A percentile compares a stretch with the other conserved stretches of the same genome.
These are phyloP conservation scores for Tagetes patula DNA, from an alignment of 129 eudicot species.

Conservation along the genomic window DNA sequence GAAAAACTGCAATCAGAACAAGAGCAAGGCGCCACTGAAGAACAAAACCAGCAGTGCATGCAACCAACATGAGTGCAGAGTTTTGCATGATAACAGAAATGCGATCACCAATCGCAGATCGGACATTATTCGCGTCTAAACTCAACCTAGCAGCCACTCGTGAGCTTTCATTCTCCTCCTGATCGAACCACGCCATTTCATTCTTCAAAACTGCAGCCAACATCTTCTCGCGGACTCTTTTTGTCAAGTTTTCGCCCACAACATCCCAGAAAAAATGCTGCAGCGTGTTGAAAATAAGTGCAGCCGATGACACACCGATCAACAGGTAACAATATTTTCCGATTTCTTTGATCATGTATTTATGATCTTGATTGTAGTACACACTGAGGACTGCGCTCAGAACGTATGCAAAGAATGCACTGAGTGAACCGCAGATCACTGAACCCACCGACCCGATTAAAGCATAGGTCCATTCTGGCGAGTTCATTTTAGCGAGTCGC, in stretches of 20 bases:
- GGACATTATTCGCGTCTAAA: slow-evolving; percentile 83
- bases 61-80: slow-evolving; percentile 90
- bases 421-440: slow-evolving; percentile 78
- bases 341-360: slow-evolving; percentile 67
- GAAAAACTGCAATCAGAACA: slow-evolving; percentile 91
- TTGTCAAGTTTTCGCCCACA: slow-evolving; percentile 90
- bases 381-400: slow-evolving; percentile 92
- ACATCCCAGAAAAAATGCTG: slow-evolving; percentile 97
- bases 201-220: slow-evolving; percentile 76
- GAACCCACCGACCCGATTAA: slow-evolving; percentile 85
- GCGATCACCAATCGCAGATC: slow-evolving; percentile 93
- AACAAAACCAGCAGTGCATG: slow-evolving; percentile 90
- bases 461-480: slow-evolving; percentile 95
- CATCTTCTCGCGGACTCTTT: slow-evolving; percentile 88
- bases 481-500: slow-evolving; percentile 93
- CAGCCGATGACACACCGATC: slow-evolving; percentile 87
- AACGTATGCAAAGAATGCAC: slow-evolving; percentile 93
- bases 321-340: slow-evolving; percentile 79
- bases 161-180: slow-evolving; percentile 94
- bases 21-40: slow-evolving; percentile 98
- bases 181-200: slow-evolving; percentile 98
- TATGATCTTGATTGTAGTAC: slow-evolving; percentile 80
- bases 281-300: slow-evolving; percentile 77
- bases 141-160: slow-evolving; percentile 80
- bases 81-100: slow-evolving; percentile 96